These are phyloP conservation scores for Exophiala oligosperma DNA, from an alignment of 2,329 filamentous ascomycete species.

Conservation along the genomic window DNA sequence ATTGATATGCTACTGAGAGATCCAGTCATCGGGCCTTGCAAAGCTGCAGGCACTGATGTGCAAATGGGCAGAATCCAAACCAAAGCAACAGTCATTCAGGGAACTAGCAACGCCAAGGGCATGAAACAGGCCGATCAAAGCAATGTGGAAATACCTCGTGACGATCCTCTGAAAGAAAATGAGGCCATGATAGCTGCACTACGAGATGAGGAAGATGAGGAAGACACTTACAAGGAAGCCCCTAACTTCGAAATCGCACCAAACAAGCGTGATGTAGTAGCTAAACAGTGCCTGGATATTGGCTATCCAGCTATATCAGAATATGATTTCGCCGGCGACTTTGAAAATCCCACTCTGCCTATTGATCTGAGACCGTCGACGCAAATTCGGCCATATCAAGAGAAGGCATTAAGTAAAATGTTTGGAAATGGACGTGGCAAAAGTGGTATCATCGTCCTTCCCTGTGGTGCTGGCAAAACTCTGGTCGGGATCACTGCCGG, in stretches of 20 bases:
- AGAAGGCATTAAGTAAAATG: conserved; percentile 98
- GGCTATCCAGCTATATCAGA: conserved; percentile 89
- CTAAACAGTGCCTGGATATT: conserved; percentile 84
- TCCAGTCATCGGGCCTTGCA: conserved; percentile 73
- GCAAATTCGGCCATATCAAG: conserved; percentile 91
- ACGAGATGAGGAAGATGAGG: conserved; percentile 73
- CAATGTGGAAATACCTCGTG: conserved; percentile 30
- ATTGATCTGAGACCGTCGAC: conserved; percentile 90
- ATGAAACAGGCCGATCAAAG: conserved; percentile 68
- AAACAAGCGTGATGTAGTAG: conserved; percentile 78
- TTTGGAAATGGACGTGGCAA: conserved; percentile 97
- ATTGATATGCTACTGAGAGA: conserved; percentile 86
- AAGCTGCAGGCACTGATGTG: conserved; percentile 73
- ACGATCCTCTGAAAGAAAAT: conserved; percentile 23
- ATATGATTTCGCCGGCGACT: conserved; percentile 94
- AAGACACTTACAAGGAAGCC: conserved; percentile 82
- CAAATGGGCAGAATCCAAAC: conserved; percentile 83
- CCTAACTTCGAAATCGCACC: conserved; percentile 91
- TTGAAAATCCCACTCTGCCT: conserved; percentile 83
- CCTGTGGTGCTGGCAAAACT: conserved; percentile 95
- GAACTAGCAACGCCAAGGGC: conserved; percentile 89
- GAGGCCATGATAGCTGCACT: conserved; percentile 61
- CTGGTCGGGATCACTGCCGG: conserved; percentile 97
- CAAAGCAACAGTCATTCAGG: conserved; percentile 85
- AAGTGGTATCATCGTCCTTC: conserved; percentile 94